Percentiles rank a stretch among this genome's conserved stretches.
Evolutionary conservation across 2,329 filamentous ascomycete genomes (phyloP).

Genomic region (Fusarium longipes): DNA sequence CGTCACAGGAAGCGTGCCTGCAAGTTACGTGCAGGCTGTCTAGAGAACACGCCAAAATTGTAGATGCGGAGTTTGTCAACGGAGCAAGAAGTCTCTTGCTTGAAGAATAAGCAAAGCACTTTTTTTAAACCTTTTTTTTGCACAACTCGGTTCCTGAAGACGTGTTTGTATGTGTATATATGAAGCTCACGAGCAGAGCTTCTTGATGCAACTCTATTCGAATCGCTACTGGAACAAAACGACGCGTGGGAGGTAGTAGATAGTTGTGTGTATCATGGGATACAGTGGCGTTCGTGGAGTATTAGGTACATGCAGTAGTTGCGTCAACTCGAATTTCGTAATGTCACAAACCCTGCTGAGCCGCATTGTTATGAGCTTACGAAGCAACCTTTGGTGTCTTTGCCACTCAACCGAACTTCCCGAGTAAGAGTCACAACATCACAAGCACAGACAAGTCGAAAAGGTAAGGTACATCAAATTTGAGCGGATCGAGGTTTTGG

Average conservation of each 20-base stretch:
- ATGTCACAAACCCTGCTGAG: conserved; percentile 5
- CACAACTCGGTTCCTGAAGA: neutral
- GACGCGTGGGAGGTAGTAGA: conserved; percentile 7
- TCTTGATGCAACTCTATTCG: conserved; percentile 14
- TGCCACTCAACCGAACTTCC: conserved; percentile 34
- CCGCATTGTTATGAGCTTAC: conserved; percentile 23
- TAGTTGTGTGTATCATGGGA: conserved; percentile 27
- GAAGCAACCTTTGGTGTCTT: conserved; percentile 21
- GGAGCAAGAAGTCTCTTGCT: neutral
- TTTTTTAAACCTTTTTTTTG: neutral
- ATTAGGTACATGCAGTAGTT: conserved; percentile 22
- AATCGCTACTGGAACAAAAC: conserved; percentile 2
- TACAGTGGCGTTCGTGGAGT: conserved; percentile 22
- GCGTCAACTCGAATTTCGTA: conserved; percentile 5
- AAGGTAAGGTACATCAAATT: neutral
- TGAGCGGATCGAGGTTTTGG: neutral
- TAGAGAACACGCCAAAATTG: conserved; percentile 51
- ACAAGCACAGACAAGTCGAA: neutral
- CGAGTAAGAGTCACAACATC: conserved; percentile 20
- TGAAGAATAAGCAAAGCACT: neutral
- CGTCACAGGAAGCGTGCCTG: conserved; percentile 87
- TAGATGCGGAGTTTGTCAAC: conserved; percentile 19
- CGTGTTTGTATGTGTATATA: conserved; percentile 27
- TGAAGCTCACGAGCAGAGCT: conserved; percentile 12
- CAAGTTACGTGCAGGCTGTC: conserved; percentile 88